Conservation (phyloP, 192 early-diverging fungal species). For the Spizellomyces punctatus region DNA sequence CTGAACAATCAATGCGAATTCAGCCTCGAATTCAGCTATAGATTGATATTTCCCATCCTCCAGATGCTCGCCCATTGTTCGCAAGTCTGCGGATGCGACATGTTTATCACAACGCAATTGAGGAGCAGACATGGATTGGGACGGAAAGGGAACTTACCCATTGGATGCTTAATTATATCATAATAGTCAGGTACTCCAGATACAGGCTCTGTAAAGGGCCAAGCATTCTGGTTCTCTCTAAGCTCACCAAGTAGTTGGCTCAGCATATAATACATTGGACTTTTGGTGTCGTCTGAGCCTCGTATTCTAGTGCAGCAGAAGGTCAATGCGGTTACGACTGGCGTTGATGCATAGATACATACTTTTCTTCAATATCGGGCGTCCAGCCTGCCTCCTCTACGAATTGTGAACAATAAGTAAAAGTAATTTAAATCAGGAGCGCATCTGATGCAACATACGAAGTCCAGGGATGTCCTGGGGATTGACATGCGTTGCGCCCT, state of each 20-base stretch:
- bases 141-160: slow-evolving; percentile 63
- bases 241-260: slow-evolving; percentile 19
- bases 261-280: slow-evolving; percentile 23
- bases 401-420: slow-evolving; percentile 1
- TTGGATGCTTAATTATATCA: slow-evolving; percentile 92
- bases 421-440: neutral
- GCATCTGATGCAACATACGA: slow-evolving; percentile 40
- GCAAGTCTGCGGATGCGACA: slow-evolving; percentile 57
- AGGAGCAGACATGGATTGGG: neutral
- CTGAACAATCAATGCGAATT: slow-evolving; percentile 89
- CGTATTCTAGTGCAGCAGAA: neutral
- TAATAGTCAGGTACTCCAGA: slow-evolving; percentile 96
- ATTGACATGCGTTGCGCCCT: slow-evolving; percentile 56
- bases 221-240: slow-evolving; percentile 72
- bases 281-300: slow-evolving; percentile 5
- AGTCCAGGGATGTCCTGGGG: slow-evolving; percentile 89
- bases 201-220: slow-evolving; percentile 95
- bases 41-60: slow-evolving; percentile 85
- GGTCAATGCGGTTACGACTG: neutral
- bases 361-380: slow-evolving; percentile 73
- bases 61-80: slow-evolving; percentile 80
- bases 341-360: neutral
- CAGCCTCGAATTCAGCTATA: slow-evolving; percentile 78
- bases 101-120: neutral
- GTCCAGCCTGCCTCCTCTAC: slow-evolving; percentile 91